Percentiles rank a stretch among this genome's conserved stretches.
Evolutionary conservation across 2,329 filamentous ascomycete species (phyloP).

Genomic region (Pleomassaria siparia): DNA sequence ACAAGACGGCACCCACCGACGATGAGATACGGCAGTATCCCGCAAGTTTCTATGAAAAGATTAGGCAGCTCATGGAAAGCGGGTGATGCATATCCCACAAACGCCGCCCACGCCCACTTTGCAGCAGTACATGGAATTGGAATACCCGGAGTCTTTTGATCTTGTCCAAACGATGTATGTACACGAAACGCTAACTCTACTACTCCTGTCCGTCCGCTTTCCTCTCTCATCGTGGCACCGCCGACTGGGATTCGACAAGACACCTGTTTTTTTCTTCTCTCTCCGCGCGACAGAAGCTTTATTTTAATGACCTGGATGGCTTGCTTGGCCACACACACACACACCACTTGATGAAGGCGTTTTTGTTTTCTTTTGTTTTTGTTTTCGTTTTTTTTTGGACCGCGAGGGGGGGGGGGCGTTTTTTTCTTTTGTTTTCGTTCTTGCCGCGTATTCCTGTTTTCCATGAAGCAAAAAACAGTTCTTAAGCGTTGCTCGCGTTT

Average conservation of each 20-base stretch:
- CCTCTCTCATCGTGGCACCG: background rate
- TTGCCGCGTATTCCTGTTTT: background rate
- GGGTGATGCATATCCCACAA: too few species aligned
- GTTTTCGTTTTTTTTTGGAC: too few species aligned
- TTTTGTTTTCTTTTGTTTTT: background rate
- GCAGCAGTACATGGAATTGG: background rate
- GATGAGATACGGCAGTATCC: constrained; percentile 55
- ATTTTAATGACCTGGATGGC: background rate
- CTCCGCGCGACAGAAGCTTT: background rate
- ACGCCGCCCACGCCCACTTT: background rate
- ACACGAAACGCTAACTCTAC: background rate
- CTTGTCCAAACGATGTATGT: too few species aligned
- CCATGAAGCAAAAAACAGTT: background rate
- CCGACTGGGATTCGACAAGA: background rate
- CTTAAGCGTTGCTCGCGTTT: background rate
- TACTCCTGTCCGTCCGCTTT: background rate
- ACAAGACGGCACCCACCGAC: constrained; percentile 56
- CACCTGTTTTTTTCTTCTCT: too few species aligned
- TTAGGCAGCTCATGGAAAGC: constrained; percentile 43
- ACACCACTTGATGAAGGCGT: background rate
- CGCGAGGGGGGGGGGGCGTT: too few species aligned
- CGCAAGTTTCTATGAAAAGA: constrained; percentile 51
- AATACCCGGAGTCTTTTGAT: too few species aligned
- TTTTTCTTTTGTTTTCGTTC: background rate
- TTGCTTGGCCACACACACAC: too few species aligned